phyloP scores from a whole-genome alignment of 2,329 filamentous ascomycete species.

The Fusarium subtropicale region DNA sequence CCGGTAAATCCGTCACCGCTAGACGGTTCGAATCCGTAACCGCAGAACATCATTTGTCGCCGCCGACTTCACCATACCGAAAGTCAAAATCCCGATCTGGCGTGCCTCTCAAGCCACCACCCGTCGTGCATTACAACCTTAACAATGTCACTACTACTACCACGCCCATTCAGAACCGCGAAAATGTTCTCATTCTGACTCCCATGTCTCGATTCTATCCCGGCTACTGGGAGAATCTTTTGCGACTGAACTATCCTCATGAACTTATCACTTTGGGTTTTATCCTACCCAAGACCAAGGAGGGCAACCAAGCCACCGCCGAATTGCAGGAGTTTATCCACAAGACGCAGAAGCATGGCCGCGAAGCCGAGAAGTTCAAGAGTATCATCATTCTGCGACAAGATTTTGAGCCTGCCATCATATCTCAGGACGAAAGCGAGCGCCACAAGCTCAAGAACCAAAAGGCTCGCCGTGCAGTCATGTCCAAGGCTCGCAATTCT shows the following conservation, averaged over 20 bases:
- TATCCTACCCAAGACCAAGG: conserved; percentile 92
- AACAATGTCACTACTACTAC: conserved; percentile 90
- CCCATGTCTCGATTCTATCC: conserved; percentile 94
- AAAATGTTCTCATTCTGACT: conserved; percentile 91
- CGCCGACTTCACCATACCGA: conserved; percentile 58
- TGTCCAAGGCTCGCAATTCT: conserved; percentile 94
- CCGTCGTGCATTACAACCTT: conserved; percentile 92
- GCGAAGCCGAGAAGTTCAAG: conserved; percentile 85
- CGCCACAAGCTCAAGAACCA: conserved; percentile 93
- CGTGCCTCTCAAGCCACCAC: conserved; percentile 68
- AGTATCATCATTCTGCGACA: conserved; percentile 94
- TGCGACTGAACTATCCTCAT: conserved; percentile 87
- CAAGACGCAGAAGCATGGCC: conserved; percentile 82
- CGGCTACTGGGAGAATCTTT: conserved; percentile 93
- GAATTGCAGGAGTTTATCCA: conserved; percentile 86
- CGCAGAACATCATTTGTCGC: conserved; percentile 58
- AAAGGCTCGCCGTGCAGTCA: conserved; percentile 84
- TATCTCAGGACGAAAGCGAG: conserved; percentile 86
- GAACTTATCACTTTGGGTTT: conserved; percentile 95
- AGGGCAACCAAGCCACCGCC: conserved; percentile 87
- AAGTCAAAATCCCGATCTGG: conserved; percentile 53
- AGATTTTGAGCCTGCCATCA: conserved; percentile 86
- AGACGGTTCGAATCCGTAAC: conserved; percentile 60
- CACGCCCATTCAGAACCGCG: conserved; percentile 80
- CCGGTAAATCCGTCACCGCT: conserved; percentile 62